phyloP scores from a whole-genome alignment of 805 yeast genomes.

The Saturnispora saitoi region DNA sequence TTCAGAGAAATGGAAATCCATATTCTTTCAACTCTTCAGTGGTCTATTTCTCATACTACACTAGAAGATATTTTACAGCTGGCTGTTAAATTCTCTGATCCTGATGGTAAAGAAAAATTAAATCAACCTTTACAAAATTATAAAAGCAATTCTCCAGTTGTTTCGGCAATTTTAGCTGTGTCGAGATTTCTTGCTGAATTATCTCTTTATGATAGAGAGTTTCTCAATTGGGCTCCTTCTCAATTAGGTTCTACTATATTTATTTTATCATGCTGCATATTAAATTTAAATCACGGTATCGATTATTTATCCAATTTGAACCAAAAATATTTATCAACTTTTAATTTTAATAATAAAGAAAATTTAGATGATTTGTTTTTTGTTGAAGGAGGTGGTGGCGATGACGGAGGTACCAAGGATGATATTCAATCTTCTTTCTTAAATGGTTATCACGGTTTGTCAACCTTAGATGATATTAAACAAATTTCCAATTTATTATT shows the following conservation, averaged over 20 bases:
- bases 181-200: slow-evolving; percentile 48
- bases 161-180: slow-evolving; percentile 47
- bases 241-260: slow-evolving; percentile 44
- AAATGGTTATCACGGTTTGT: slow-evolving; percentile 37
- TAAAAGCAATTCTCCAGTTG: slow-evolving; percentile 28
- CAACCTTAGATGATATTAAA: slow-evolving; percentile 33
- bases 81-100: slow-evolving; percentile 29
- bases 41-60: slow-evolving; percentile 38
- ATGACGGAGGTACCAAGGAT: too few relatives aligned
- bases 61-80: slow-evolving; percentile 44
- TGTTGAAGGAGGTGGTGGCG: slow-evolving; percentile 12
- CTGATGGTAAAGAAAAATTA: slow-evolving; percentile 26
- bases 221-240: slow-evolving; percentile 36
- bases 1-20: slow-evolving; percentile 41
- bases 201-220: slow-evolving; percentile 40
- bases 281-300: slow-evolving; percentile 39
- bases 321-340: slow-evolving; percentile 20
- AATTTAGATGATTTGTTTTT: slow-evolving; percentile 15
- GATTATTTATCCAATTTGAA: slow-evolving; percentile 14
- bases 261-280: slow-evolving; percentile 45
- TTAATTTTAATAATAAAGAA: neutral
- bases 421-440: slow-evolving; percentile 37
- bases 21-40: slow-evolving; percentile 32
- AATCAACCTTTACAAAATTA: slow-evolving; percentile 22
- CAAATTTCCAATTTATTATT: slow-evolving; percentile 36